Base-by-base conservation (phyloP, 768 basidiomycete species). In the Roridomyces roridus region DNA sequence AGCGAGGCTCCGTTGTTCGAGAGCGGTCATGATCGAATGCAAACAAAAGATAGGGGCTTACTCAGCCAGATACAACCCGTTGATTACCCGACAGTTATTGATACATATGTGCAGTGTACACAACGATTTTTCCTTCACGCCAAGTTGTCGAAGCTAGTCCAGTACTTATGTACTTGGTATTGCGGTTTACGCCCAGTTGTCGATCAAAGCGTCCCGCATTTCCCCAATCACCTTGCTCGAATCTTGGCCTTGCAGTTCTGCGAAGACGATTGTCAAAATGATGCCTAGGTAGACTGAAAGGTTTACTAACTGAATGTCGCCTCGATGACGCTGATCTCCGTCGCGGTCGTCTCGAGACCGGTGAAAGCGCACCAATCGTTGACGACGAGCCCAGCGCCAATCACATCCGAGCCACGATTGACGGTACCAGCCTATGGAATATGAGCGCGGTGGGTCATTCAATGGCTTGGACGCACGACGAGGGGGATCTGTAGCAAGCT, bases 351-450 rank as follows among this genome's bases (percentile, higher is more conserved):
- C 69, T 99, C 97, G 25, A 97, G 81, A 34, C 97, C 97, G n/a
- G 95, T 94, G 75, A 98, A 98, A 10, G 97, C 97, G 77, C 92
- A 94, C 97, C 97, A 98, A 72, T 98, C 97, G 68, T 99, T 99
- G 54, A 98, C 97, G 52, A 99, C 94, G 29, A 98, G 81, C 26
- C 97, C 97, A 9, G 96, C 97, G 26, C 97, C 97, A 62, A 99
- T 88, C 34, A 98, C 95, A 67, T 98, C 97, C 43, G 95, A 97
- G 67, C 97, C 97, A 69, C 97, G 89, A 74, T 98, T 99, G 58
- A 99, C 94, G 3, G 97, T 98, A 21, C 97, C 97, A 46, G 97
- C 95, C 94, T 96, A 60, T 5, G 45, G 46, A 5, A 26, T 42
- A 15, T 55, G 54, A 58, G 51, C 26, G 46, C 51, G 7, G 20